Base-by-base conservation (phyloP, 73 alveolate species). In the Diophrys appendiculata region DNA sequence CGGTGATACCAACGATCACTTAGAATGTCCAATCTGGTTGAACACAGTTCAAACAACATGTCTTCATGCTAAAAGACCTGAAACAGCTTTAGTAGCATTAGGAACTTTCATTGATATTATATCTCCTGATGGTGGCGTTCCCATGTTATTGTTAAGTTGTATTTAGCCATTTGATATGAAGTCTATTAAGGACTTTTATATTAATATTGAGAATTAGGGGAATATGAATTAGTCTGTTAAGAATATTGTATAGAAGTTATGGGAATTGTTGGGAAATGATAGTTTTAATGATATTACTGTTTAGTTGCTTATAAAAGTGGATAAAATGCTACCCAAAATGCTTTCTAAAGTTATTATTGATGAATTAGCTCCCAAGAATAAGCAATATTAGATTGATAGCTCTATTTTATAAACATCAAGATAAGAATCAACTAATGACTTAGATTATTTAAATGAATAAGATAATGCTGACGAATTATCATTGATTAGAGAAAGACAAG, bases 181-280 rank as follows among this genome's bases (percentile, higher is more conserved):
- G 60, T 11, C n/a, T 43, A 43, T 43, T 43, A 43, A 43, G 60
- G 60, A 43, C 60, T 43, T 43, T 18, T 43, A 43, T 43, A 11
- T 43, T 18, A 11, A 43, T 18, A 43, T 5, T 43, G 60, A 43
- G 18, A 43, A 11, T 11, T 18, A 43, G 60, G 5, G 18, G 5
- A 18, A 43, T 11, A 43, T 43, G 60, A 43, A 5, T 11, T 5
- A 18, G 60, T 11, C n/a, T 43, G 60, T 43, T 43, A 43, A 43
- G 60, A 18, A 5, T 43, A 43, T 43, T 11, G 60, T 43, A 11
- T 11, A 43, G 18, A 43, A 43, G 60, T 11, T 18, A 43, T 85
- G 93, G 93, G 70, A 69, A n/a, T 75, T 85, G n/a, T 54, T 85
- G 52, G 93, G 73, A 54, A 83, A 77, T 32, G 93, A 86, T 29